phyloP scores from a whole-genome alignment of 2,329 filamentous ascomycete genomes.

The Mariannaea sp. region DNA sequence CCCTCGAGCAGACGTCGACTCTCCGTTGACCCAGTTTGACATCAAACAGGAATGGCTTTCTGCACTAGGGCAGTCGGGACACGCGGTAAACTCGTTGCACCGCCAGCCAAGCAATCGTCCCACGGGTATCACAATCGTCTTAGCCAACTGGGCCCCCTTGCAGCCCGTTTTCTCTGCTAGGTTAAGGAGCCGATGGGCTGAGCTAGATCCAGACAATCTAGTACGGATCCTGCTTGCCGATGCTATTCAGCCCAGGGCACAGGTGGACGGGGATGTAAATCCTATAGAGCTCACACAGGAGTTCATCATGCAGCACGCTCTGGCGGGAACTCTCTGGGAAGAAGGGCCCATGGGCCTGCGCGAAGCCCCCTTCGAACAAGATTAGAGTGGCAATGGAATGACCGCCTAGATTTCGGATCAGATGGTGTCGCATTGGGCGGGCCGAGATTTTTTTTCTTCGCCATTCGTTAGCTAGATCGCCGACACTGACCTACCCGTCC shows the following conservation, averaged over 20 bases:
- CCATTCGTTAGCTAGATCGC: no score
- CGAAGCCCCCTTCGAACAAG: not conserved
- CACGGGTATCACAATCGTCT: not conserved
- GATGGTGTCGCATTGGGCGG: no score
- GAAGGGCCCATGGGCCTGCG: not conserved
- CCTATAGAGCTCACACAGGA: not conserved
- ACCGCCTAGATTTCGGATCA: no score
- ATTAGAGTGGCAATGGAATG: no score
- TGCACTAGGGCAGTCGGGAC: not conserved
- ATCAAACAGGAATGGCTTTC: slow-evolving; percentile 18
- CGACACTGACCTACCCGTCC: no score
- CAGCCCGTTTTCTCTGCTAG: not conserved
- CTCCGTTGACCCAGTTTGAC: not conserved
- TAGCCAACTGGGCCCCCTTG: not conserved
- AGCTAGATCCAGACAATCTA: slow-evolving; percentile 7
- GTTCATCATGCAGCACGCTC: slow-evolving; percentile 17
- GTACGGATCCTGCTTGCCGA: not conserved
- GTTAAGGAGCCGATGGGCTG: not conserved
- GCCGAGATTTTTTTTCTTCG: no score
- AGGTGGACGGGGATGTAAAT: not conserved
- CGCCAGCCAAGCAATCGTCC: no score
- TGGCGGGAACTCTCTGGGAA: slow-evolving; percentile 17
- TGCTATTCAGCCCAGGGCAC: not conserved
- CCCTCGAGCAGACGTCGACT: not conserved
- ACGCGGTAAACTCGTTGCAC: no score